A percentile compares a stretch with the other conserved stretches of the same genome.
These are phyloP conservation scores for Cyclotella sp. DNA, from an alignment of 108 stramenopile genomes.

Conservation along the genomic window DNA sequence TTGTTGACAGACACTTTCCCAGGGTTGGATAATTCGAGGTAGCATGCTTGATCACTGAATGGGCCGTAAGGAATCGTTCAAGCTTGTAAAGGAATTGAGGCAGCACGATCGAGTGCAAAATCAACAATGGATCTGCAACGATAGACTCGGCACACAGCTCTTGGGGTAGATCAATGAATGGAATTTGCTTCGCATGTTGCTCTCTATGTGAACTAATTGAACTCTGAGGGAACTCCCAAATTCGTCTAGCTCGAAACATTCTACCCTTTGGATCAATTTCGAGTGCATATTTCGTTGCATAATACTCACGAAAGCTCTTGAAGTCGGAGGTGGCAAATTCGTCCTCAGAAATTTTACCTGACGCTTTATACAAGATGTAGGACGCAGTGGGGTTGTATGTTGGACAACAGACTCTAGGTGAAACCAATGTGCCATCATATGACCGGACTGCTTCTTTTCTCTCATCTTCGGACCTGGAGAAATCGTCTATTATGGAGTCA, in stretches of 20 bases:
- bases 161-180: slow-evolving; percentile 46
- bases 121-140: slow-evolving; percentile 57
- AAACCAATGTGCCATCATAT: neutral
- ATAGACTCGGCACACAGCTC: slow-evolving; percentile 49
- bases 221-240: slow-evolving; percentile 51
- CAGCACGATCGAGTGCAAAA: slow-evolving; percentile 49
- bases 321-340: slow-evolving; percentile 45
- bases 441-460: slow-evolving; percentile 33
- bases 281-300: slow-evolving; percentile 12
- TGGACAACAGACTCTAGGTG: slow-evolving; percentile 57
- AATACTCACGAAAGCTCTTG: slow-evolving; percentile 57
- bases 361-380: slow-evolving; percentile 56
- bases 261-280: slow-evolving; percentile 19
- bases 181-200: slow-evolving; percentile 3
- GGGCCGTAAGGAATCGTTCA: slow-evolving; percentile 42
- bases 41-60: slow-evolving; percentile 50
- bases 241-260: slow-evolving; percentile 47
- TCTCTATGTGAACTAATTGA: neutral
- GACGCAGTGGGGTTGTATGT: slow-evolving; percentile 23
- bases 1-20: slow-evolving; percentile 30
- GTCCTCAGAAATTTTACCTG: slow-evolving; percentile 34
- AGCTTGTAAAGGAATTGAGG: slow-evolving; percentile 60
- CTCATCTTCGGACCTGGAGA: slow-evolving; percentile 36
- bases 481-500: slow-evolving; percentile 42
- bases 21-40: slow-evolving; percentile 35